Evolutionary conservation across 1,284 basidiomycete genomes (phyloP).

Genomic region (Cryptococcus amylolentus): DNA sequence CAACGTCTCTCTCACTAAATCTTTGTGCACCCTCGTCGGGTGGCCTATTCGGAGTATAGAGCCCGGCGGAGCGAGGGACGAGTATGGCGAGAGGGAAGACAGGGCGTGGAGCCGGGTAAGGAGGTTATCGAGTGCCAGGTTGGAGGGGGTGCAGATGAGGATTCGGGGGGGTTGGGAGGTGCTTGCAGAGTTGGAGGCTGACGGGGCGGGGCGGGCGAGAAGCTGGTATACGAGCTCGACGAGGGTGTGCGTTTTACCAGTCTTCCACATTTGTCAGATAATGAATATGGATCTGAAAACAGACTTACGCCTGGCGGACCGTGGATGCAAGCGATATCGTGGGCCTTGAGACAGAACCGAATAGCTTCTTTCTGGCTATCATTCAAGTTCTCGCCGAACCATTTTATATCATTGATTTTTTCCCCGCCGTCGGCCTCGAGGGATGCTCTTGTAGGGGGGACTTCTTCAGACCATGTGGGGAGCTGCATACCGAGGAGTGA

Average conservation of each 20-base stretch:
- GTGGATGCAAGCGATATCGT: slow-evolving; percentile 88
- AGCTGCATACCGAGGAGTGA: slow-evolving; percentile 63
- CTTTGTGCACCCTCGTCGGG: slow-evolving; percentile 84
- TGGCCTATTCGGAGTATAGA: slow-evolving; percentile 78
- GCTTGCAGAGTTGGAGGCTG: not conserved
- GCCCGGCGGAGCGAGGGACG: slow-evolving; percentile 38
- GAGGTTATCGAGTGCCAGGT: slow-evolving; percentile 66
- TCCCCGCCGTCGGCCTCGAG: not conserved
- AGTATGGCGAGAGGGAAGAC: slow-evolving; percentile 24
- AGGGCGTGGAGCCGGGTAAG: slow-evolving; percentile 64
- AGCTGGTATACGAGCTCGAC: slow-evolving; percentile 86
- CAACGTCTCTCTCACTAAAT: slow-evolving; percentile 72
- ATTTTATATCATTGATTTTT: slow-evolving; percentile 52
- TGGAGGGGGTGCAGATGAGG: slow-evolving; percentile 53
- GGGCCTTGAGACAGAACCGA: slow-evolving; percentile 41
- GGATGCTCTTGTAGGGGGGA: slow-evolving; percentile 5
- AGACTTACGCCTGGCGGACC: slow-evolving; percentile 77
- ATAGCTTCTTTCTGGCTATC: slow-evolving; percentile 74
- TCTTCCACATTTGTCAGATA: slow-evolving; percentile 37
- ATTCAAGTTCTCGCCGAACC: slow-evolving; percentile 75
- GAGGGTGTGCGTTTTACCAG: slow-evolving; percentile 88
- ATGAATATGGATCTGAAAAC: not conserved
- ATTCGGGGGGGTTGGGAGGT: slow-evolving; percentile 51
- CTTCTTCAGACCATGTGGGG: slow-evolving; percentile 26
- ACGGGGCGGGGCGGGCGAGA: slow-evolving; percentile 49